Evolutionary conservation across 148 eudicot species (phyloP), one percentile per base, ranked within the genome.

Genomic region (Vaccinium macrocarpon): DNA sequence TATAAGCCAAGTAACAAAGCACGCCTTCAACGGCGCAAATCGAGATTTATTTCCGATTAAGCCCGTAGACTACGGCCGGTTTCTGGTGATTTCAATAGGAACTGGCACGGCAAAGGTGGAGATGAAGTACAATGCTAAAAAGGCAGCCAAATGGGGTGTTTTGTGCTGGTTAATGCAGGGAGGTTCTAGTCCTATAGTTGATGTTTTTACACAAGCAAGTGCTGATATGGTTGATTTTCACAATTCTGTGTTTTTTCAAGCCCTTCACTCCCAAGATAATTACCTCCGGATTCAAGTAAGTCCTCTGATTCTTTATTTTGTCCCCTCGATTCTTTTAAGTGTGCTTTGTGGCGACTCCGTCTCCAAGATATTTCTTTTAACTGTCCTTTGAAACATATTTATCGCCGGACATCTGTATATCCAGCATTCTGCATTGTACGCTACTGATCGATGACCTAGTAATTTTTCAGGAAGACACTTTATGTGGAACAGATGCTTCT

Each of bases 391-490:
- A 35, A 35, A 35, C 46, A 42, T 42, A 42, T 42, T 42, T 42
- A 5, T 42, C 5, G 46, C 46, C 7, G 0, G 46, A 42, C 46
- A 42, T 42, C 46, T 42, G 6, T 42, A 0, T 42, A 42, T 42
- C 46, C 5, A 42, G 6, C 46, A 42, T 42, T 5, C 0, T 42
- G 46, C 6, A 5, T 42, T 42, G 46, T 35, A 42, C 46, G 5
- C 6, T 42, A 42, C 6, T 42, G 46, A 42, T 42, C 0, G 46
- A 42, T 42, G 46, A 42, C 46, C 46, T 42, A 0, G 46, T 5
- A 42, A 42, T 42, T 42, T 25, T 83, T 15, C 85, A 93, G 94
- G 92, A 91, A 25, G 92, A 92, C 48, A 85, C 87, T 10, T 84
- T 91, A 8, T 83, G 81, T 1, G 94, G 91, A 12, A 38, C 55